These are phyloP conservation scores for Ceraceosorus bombacis DNA, from an alignment of 1,284 basidiomycete species.

Conservation along the genomic window DNA sequence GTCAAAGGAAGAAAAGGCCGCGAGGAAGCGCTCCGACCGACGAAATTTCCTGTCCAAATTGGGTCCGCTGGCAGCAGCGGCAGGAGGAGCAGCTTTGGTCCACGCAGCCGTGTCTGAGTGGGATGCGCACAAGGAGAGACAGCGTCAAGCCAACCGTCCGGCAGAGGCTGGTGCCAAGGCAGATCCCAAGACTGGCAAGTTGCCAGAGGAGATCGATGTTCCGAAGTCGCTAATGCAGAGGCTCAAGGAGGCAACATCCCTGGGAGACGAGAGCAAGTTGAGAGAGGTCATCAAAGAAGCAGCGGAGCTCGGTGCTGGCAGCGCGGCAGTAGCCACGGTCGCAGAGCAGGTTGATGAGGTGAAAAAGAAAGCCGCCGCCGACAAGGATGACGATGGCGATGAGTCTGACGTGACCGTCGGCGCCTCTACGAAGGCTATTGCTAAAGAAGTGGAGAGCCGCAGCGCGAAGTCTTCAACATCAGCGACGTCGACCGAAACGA, in stretches of 20 bases:
- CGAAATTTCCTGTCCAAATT: conserved; percentile 5
- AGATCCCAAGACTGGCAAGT: conserved; percentile 15
- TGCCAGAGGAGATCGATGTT: conserved; percentile 14
- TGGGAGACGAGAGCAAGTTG: conserved; percentile 18
- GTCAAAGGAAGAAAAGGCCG: conserved; percentile 17
- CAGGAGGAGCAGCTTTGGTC: conserved; percentile 24
- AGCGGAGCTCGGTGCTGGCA: conserved; percentile 26
- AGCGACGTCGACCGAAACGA: neutral
- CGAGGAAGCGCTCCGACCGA: conserved; percentile 3
- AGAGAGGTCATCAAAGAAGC: conserved; percentile 19
- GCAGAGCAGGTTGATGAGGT: conserved; percentile 10
- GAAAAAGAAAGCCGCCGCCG: conserved; percentile 7
- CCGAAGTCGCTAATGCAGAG: conserved; percentile 1
- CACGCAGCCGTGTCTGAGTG: conserved; percentile 25
- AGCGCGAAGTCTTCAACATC: neutral
- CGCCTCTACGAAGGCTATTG: neutral
- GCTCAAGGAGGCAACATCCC: conserved; percentile 21
- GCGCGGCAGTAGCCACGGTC: conserved; percentile 27
- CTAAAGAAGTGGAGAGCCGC: neutral
- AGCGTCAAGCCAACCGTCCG: conserved; percentile 24
- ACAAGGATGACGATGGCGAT: conserved; percentile 3
- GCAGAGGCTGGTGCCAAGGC: conserved; percentile 26
- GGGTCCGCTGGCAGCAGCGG: conserved; percentile 10
- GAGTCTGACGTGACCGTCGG: conserved; percentile 6
- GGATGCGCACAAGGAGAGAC: conserved; percentile 29